Conservation (phyloP, 2,329 filamentous ascomycete species). For the Aspergillus sp. region DNA sequence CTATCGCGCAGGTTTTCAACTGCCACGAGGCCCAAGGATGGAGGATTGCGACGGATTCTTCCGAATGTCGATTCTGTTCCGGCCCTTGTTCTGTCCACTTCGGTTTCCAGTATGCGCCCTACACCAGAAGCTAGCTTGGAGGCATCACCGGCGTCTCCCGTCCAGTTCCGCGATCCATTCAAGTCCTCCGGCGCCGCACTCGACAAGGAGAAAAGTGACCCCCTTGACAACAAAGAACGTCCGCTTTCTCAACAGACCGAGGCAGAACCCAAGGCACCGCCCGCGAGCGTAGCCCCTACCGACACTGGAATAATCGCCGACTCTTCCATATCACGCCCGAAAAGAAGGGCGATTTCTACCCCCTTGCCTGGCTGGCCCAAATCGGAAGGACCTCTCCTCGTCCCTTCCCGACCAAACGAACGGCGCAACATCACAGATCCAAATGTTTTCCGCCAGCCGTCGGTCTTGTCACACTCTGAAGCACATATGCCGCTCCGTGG, state of each 20-base stretch:
- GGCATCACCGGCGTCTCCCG: conserved; percentile 20
- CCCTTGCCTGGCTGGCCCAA: conserved; percentile 24
- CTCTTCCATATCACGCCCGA: conserved; percentile 26
- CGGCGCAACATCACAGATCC: conserved; percentile 44
- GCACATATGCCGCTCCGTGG: conserved; percentile 14
- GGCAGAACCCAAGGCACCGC: conserved; percentile 21
- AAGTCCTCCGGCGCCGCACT: conserved; percentile 3
- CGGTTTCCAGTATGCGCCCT: conserved; percentile 26
- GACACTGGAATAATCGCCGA: conserved; percentile 33
- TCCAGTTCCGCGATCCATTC: conserved; percentile 36
- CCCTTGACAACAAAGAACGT: conserved; percentile 11
- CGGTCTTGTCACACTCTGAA: conserved; percentile 29
- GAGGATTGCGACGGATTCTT: conserved; percentile 43
- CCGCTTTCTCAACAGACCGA: conserved; percentile 22
- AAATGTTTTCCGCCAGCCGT: conserved; percentile 35
- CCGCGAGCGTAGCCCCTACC: conserved; percentile 18
- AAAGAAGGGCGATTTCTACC: conserved; percentile 31
- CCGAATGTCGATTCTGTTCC: conserved; percentile 46
- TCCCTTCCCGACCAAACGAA: conserved; percentile 23
- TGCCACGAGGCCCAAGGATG: conserved; percentile 32
- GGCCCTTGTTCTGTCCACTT: conserved; percentile 49
- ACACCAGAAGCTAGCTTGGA: conserved; percentile 25
- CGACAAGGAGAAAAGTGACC: background rate
- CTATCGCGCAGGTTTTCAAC: conserved; percentile 42
- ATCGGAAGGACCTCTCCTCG: conserved; percentile 26